Evolutionary conservation across 169 alveolate species (phyloP).

Genomic region (Cryptosporidium xiaoi): DNA sequence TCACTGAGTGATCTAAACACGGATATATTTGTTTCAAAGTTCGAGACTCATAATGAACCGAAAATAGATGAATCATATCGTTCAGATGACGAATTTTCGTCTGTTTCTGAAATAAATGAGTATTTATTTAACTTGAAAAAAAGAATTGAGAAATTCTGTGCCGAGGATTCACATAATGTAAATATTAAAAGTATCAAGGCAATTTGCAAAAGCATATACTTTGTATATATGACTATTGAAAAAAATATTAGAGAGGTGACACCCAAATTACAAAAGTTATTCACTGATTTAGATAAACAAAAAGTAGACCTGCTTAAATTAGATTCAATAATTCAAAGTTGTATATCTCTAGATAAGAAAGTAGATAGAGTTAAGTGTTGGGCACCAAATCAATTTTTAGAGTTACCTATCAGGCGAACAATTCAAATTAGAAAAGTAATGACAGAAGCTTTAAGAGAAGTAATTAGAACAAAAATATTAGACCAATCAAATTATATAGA

Average conservation of each 20-base stretch:
- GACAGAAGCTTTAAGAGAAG: constrained; percentile 36
- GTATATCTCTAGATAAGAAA: constrained; percentile 23
- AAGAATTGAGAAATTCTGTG: constrained; percentile 27
- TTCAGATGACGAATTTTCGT: constrained; percentile 41
- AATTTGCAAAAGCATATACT: constrained; percentile 4
- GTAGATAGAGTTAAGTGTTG: constrained; percentile 45
- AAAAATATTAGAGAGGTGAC: constrained; percentile 17
- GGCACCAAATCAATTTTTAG: constrained; percentile 60
- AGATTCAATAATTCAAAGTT: constrained; percentile 37
- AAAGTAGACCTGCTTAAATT: constrained; percentile 18
- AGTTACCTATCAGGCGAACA: constrained; percentile 57
- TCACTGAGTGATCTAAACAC: constrained; percentile 12
- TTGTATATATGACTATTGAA: not conserved
- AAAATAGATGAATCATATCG: constrained; percentile 16
- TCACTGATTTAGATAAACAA: constrained; percentile 30
- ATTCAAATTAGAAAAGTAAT: constrained; percentile 58
- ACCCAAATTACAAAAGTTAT: constrained; percentile 15
- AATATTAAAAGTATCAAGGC: not conserved
- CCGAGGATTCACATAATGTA: not conserved
- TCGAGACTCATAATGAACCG: constrained; percentile 13
- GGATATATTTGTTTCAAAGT: constrained; percentile 26
- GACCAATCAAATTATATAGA: constrained; percentile 29
- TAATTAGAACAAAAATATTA: constrained; percentile 16
- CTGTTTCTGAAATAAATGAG: constrained; percentile 25
- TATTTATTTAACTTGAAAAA: constrained; percentile 19